These are phyloP conservation scores for Murraya paniculata DNA, from an alignment of 345 rosid species.

Conservation along the genomic window DNA sequence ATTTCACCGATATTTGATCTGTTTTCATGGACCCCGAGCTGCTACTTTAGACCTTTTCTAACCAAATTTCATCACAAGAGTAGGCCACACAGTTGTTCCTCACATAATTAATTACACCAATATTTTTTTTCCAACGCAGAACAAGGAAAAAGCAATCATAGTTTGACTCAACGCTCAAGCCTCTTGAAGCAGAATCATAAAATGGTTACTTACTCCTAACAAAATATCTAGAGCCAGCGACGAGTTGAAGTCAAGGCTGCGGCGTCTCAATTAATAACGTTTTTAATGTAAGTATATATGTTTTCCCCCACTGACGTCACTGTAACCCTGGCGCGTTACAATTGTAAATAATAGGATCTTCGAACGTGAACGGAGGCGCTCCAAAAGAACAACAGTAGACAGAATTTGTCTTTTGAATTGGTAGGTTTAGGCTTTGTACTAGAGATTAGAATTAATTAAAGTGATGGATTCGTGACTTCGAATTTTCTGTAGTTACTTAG, in stretches of 20 bases:
- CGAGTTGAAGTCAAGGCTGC: neutral
- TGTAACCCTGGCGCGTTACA: no score
- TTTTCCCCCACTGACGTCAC: no score
- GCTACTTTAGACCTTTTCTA: neutral
- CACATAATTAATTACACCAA: neutral
- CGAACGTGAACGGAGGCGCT: no score
- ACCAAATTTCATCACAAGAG: neutral
- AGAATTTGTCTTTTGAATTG: no score
- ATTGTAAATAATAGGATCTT: no score
- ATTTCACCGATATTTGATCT: no score
- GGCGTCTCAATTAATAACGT: neutral
- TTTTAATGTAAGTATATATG: no score
- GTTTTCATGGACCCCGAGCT: neutral
- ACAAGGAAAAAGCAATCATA: neutral
- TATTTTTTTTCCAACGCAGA: neutral
- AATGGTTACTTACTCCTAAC: neutral
- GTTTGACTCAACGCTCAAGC: neutral
- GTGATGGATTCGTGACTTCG: no score
- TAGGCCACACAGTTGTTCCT: neutral
- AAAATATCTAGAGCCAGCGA: neutral
- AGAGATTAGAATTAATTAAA: no score
- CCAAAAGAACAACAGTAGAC: no score
- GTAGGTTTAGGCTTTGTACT: no score
- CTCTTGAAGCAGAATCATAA: neutral
- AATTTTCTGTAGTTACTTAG: no score